Evolutionary conservation across 495 filamentous ascomycete species (phyloP), one percentile per base, ranked within the genome.

Genomic region (Pyrenopolyporus hunteri): DNA sequence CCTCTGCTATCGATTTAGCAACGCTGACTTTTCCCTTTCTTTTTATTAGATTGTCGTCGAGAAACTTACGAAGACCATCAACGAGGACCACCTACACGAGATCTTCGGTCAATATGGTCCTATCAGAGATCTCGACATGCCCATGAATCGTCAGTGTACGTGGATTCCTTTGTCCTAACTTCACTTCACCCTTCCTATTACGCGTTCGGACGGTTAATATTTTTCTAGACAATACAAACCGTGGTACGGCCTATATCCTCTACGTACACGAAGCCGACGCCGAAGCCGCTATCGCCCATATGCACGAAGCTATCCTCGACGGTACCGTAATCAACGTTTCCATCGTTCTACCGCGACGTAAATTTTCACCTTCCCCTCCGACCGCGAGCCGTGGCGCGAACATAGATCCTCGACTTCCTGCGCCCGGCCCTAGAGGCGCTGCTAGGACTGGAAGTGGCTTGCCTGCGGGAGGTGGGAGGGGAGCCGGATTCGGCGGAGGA

Each of bases 221-320:
- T 11, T 35, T 26, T 43, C 32, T 73, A 97, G 93, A 89, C 77
- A 87, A 87, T 66, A 93, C 87, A 42, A 98, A 97, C 63, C 89
- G 93, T 43, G 92, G 95, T 46, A 94, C 93, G 7, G 95, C 94
- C 35, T 99, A 97, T 72, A 92, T 98, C 46, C 76, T 96, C 23
- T 99, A 91, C 74, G 74, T 84, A 37, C 80, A 87, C 45, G 84
- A 91, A 31, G 79, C 85, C 37, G 88, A 92, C 62, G 95, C 94
- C 29, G 91, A 96, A 67, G 80, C 86, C 13, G 94, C 94, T 19
- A 95, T 99, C 63, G 85, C 92, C 39, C 89, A 96, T 69, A 98
- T 99, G 95, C 95, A 99, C 72, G 94, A 99, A 79, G 91, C 91
- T 10, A 91, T 97, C 63, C 77, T 99, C 36, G 94, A 99, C 76